These are phyloP conservation scores for Verticillium tricorpus DNA, from an alignment of 2,329 filamentous ascomycete species.

Conservation along the genomic window DNA sequence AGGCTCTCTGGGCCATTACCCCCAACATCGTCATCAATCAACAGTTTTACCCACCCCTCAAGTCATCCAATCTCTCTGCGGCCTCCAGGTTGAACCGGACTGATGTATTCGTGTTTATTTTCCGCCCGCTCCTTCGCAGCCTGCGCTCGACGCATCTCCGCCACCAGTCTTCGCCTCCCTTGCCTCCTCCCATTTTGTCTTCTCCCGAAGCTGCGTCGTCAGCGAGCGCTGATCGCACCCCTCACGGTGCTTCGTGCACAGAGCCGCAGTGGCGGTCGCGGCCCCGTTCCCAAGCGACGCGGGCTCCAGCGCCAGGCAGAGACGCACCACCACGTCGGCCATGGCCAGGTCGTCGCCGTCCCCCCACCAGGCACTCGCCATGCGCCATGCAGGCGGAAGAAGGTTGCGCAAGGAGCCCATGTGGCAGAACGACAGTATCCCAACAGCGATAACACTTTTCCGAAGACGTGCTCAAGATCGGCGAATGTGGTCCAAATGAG, in stretches of 20 bases:
- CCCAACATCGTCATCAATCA: too few relatives aligned
- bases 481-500: slow-evolving; percentile 14
- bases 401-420: background rate
- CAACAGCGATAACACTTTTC: slow-evolving; percentile 6
- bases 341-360: background rate
- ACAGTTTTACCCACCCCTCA: too few relatives aligned
- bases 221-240: background rate
- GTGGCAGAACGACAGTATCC: background rate
- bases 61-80: too few relatives aligned
- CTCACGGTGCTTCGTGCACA: background rate
- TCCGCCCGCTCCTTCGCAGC: background rate
- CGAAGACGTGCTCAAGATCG: slow-evolving; percentile 15
- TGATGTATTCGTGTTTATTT: background rate
- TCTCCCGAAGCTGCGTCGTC: background rate
- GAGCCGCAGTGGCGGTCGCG: background rate
- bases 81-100: too few relatives aligned
- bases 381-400: background rate
- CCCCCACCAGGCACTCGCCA: background rate
- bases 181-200: background rate
- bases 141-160: background rate
- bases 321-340: background rate
- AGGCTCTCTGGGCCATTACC: too few relatives aligned
- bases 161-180: background rate
- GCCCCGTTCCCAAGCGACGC: background rate
- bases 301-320: background rate